These are phyloP conservation scores for Spinacia oleracea DNA, from an alignment of 179 eudicot species.

Conservation along the genomic window DNA sequence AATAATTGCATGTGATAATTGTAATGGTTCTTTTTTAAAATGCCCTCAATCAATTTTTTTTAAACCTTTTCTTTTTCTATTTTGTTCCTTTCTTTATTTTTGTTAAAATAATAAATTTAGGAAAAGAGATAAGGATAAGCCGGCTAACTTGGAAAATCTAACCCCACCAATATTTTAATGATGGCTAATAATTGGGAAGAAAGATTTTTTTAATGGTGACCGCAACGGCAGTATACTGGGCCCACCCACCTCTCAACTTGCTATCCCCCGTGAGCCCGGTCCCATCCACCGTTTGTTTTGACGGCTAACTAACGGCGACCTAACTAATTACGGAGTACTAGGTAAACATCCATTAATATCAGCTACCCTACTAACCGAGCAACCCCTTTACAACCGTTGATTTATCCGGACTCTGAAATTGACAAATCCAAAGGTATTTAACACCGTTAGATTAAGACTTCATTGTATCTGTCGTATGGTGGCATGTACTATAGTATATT, in stretches of 20 bases:
- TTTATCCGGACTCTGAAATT: no score
- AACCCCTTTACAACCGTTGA: background rate
- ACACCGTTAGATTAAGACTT: background rate
- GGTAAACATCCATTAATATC: background rate
- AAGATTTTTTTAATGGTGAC: background rate
- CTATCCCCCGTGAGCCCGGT: background rate
- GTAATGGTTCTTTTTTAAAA: no score
- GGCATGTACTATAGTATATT: background rate
- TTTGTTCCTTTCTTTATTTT: no score
- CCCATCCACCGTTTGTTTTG: background rate
- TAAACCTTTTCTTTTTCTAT: no score
- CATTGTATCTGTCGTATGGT: background rate
- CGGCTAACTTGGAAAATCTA: background rate
- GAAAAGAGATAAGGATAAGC: no score
- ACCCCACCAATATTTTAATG: background rate
- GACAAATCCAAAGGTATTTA: no score
- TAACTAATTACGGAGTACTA: background rate
- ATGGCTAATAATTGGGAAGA: slow-evolving; percentile 1
- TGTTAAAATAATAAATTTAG: no score
- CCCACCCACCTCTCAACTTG: slow-evolving; percentile 7
- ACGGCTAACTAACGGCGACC: slow-evolving; percentile 1
- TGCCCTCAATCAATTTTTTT: no score
- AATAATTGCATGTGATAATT: no score
- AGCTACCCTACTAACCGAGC: background rate
- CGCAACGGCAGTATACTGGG: background rate